These are phyloP conservation scores for Vitellaria paradoxa DNA, from an alignment of 179 eudicot genomes.

Conservation along the genomic window DNA sequence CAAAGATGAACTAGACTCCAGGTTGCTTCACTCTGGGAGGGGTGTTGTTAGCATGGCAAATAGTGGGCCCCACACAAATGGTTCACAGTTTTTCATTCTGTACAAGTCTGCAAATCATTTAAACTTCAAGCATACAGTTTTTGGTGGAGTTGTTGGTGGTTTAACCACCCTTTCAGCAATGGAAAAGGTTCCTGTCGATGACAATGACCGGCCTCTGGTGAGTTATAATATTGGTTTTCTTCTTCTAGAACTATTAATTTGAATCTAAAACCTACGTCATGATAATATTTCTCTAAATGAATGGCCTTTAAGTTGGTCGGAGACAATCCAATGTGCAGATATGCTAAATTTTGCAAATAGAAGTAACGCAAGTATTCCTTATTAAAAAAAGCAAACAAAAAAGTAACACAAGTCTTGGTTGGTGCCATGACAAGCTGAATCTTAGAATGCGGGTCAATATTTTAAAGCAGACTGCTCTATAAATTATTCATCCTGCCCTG, in stretches of 20 bases:
- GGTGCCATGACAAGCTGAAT: neutral
- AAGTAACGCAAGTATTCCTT: no score
- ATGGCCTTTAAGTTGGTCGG: neutral
- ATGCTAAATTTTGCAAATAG: neutral
- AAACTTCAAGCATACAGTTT: constrained; percentile 94
- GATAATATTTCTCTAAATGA: neutral
- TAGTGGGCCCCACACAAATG: constrained; percentile 94
- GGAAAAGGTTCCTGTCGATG: constrained; percentile 98
- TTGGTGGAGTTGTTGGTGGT: constrained; percentile 96
- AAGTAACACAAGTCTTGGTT: neutral
- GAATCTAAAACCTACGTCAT: neutral
- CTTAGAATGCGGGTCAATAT: neutral
- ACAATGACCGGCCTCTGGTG: constrained; percentile 88
- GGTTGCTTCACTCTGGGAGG: constrained; percentile 91
- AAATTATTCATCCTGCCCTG: neutral
- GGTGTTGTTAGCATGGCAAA: constrained; percentile 99
- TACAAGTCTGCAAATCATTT: constrained; percentile 95
- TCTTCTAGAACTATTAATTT: neutral
- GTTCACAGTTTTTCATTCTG: constrained; percentile 91
- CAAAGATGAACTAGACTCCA: constrained; percentile 92
- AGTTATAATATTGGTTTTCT: constrained; percentile 25
- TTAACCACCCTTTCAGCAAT: constrained; percentile 74
- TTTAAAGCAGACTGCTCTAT: neutral
- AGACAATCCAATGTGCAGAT: neutral
- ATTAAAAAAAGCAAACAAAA: no score